phyloP scores from a whole-genome alignment of 345 rosid genomes.

The Punica granatum region DNA sequence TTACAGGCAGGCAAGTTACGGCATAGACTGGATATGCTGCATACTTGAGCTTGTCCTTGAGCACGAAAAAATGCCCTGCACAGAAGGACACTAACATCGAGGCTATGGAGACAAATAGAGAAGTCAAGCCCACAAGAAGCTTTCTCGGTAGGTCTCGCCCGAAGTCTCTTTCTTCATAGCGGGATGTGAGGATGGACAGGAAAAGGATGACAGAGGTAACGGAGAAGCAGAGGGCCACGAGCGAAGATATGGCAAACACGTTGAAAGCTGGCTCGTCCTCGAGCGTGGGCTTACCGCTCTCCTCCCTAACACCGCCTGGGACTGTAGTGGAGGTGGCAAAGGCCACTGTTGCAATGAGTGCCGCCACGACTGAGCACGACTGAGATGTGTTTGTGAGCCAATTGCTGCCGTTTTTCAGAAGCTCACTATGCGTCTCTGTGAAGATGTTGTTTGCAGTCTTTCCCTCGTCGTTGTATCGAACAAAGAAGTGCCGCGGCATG shows the following conservation, averaged over 20 bases:
- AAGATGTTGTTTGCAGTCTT: constrained; percentile 32
- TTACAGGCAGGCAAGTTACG: constrained; percentile 40
- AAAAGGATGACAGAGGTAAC: constrained; percentile 28
- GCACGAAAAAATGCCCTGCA: constrained; percentile 46
- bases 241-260: constrained; percentile 30
- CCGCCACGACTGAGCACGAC: constrained; percentile 50
- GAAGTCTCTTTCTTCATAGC: constrained; percentile 34
- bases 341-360: constrained; percentile 48
- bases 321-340: constrained; percentile 40
- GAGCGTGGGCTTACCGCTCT: constrained; percentile 22
- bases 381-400: constrained; percentile 45
- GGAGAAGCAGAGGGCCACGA: constrained; percentile 33
- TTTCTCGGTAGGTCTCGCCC: constrained; percentile 22
- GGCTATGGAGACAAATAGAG: constrained; percentile 34
- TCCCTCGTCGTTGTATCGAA: constrained; percentile 18
- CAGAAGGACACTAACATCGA: constrained; percentile 37
- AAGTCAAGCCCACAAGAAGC: constrained; percentile 30
- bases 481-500: constrained; percentile 27
- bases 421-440: constrained; percentile 21
- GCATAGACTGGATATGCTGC: constrained; percentile 37
- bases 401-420: constrained; percentile 30
- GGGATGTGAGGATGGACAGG: constrained; percentile 35
- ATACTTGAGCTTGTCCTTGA: constrained; percentile 25
- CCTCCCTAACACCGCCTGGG: constrained; percentile 23
- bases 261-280: constrained; percentile 25